Evolutionary conservation across 2,329 filamentous ascomycete genomes (phyloP).

Genomic region (Diaporthe sp.): DNA sequence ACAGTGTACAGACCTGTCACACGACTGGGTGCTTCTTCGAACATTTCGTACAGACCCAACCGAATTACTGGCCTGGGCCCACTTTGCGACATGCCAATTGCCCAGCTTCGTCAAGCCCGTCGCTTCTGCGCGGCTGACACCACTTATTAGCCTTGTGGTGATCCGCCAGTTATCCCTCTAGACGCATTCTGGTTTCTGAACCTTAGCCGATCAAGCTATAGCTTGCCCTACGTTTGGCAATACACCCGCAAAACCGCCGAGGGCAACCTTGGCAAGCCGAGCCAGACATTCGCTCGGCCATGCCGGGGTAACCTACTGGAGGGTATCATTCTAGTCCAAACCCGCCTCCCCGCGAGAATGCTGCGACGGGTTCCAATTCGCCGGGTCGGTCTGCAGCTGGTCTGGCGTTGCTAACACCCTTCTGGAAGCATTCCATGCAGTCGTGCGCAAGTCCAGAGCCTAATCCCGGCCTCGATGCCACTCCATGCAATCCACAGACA

Average conservation of each 20-base stretch:
- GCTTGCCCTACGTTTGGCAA: slow-evolving; percentile 21
- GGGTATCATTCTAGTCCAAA: not conserved
- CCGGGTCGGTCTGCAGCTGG: slow-evolving; percentile 19
- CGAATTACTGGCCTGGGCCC: not conserved
- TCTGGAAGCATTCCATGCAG: slow-evolving; percentile 25
- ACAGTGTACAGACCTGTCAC: slow-evolving; percentile 8
- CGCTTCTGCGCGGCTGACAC: not conserved
- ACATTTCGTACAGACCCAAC: not conserved
- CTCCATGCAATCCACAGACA: not conserved
- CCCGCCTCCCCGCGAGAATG: slow-evolving; percentile 5
- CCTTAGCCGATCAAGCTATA: slow-evolving; percentile 11
- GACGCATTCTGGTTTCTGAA: not conserved
- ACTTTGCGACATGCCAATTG: not conserved
- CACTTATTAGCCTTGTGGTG: not conserved
- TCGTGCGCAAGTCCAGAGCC: not conserved
- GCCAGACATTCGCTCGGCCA: slow-evolving; percentile 13
- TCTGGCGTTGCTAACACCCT: slow-evolving; percentile 16
- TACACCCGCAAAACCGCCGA: slow-evolving; percentile 30
- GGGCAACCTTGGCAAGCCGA: slow-evolving; percentile 24
- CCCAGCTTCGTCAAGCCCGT: not conserved
- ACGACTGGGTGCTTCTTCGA: not conserved
- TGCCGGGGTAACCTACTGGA: slow-evolving; percentile 6
- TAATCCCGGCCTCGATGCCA: not conserved
- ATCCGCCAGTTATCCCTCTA: not conserved
- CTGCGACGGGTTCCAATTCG: slow-evolving; percentile 23